Percentiles rank a stretch among this genome's conserved stretches.
Conservation (phyloP, 768 basidiomycete species). For the Termitomyces sp. region DNA sequence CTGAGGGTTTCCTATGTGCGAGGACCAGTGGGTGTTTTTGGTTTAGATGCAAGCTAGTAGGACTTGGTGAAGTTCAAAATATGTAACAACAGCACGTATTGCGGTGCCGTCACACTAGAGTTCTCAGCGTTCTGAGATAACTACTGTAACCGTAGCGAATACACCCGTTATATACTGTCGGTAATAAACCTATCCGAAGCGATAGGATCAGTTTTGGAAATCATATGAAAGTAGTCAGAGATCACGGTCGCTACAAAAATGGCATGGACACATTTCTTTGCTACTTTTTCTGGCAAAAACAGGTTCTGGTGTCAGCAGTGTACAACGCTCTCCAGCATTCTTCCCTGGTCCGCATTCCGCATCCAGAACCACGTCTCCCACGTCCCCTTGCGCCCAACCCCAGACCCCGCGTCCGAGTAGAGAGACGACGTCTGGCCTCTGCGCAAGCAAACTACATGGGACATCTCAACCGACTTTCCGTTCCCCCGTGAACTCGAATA, state of each 20-base stretch:
- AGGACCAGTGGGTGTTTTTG: no score
- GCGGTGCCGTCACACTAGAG: no score
- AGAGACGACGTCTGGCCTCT: conserved; percentile 57
- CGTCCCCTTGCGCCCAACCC: conserved; percentile 12
- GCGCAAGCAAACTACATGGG: conserved; percentile 57
- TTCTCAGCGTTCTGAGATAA: no score
- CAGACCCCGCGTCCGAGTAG: conserved; percentile 35
- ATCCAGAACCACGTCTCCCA: conserved; percentile 11
- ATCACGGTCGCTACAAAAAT: no score
- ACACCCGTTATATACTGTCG: no score
- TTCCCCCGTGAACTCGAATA: conserved; percentile 61
- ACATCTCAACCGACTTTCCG: conserved; percentile 73
- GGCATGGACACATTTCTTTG: no score
- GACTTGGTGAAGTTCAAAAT: neutral
- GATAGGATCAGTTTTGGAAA: no score
- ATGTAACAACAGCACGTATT: neutral
- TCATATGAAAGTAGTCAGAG: no score
- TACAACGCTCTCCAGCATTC: conserved; percentile 27
- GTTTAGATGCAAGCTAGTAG: neutral
- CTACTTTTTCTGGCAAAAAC: no score
- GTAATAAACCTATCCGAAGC: no score
- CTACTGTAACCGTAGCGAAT: no score
- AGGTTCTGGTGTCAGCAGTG: no score
- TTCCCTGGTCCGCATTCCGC: conserved; percentile 27
- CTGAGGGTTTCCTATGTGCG: neutral